phyloP scores from a whole-genome alignment of 139 green algal genomes.

The Chlorella sp. region DNA sequence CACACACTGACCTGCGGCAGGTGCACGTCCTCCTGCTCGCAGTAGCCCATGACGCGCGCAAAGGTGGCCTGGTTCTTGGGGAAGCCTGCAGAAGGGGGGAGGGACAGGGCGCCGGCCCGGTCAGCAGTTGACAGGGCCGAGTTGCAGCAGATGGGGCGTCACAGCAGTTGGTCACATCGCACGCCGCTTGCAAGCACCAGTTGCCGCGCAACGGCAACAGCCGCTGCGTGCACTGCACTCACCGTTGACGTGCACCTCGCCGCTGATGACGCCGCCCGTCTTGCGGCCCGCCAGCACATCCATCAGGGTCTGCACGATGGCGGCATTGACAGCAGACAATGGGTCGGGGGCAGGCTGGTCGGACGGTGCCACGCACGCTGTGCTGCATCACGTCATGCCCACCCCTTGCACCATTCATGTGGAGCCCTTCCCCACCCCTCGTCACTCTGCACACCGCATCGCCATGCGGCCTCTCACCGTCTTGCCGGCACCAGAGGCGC shows the following conservation, averaged over 20 bases:
- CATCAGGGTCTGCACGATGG: constrained; percentile 32
- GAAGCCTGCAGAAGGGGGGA: constrained; percentile 30
- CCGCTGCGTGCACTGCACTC: no score
- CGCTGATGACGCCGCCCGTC: constrained; percentile 50
- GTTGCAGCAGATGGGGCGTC: no score
- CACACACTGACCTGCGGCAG: constrained; percentile 23
- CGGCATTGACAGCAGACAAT: no score
- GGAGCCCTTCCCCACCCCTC: no score
- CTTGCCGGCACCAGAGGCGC: constrained; percentile 52
- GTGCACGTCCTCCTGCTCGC: constrained; percentile 31
- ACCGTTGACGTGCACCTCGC: constrained; percentile 70
- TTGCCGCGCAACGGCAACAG: no score
- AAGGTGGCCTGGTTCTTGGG: constrained; percentile 53
- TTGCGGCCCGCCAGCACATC: constrained; percentile 64
- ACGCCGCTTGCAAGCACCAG: neutral
- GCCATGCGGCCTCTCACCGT: constrained; percentile 3
- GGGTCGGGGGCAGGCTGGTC: no score
- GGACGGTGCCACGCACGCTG: no score
- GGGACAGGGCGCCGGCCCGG: neutral
- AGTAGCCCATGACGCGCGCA: constrained; percentile 51
- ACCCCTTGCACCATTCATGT: no score
- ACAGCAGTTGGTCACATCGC: no score
- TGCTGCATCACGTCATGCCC: no score
- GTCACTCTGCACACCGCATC: no score
- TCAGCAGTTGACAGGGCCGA: no score